These are phyloP conservation scores for Podospora fimiseda DNA, from an alignment of 495 filamentous ascomycete species.

Conservation along the genomic window DNA sequence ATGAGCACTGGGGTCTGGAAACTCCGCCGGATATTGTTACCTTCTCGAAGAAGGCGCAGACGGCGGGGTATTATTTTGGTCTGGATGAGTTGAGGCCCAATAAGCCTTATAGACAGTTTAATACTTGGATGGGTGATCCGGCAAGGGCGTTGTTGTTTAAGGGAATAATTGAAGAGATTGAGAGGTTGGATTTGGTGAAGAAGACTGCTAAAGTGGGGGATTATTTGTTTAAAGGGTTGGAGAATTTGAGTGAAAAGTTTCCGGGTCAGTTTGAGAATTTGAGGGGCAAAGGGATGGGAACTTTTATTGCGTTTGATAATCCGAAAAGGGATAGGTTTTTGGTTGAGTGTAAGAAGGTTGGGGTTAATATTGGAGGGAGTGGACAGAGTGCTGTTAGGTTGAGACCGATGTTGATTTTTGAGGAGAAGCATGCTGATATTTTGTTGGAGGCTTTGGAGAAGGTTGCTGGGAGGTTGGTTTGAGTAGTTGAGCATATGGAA, in stretches of 20 bases:
- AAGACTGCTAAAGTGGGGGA: slow-evolving; percentile 77
- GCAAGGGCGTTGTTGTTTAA: slow-evolving; percentile 84
- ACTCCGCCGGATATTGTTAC: slow-evolving; percentile 96
- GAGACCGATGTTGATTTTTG: slow-evolving; percentile 93
- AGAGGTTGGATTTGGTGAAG: slow-evolving; percentile 69
- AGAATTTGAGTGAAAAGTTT: slow-evolving; percentile 63
- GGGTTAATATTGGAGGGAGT: slow-evolving; percentile 89
- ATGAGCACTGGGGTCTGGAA: slow-evolving; percentile 89
- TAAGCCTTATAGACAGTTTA: slow-evolving; percentile 99
- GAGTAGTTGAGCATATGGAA: neutral
- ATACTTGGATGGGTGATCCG: slow-evolving; percentile 99
- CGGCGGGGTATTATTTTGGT: slow-evolving; percentile 93
- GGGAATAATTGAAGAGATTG: slow-evolving; percentile 85
- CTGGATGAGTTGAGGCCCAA: slow-evolving; percentile 86
- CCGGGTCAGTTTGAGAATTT: slow-evolving; percentile 83
- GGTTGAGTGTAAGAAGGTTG: slow-evolving; percentile 69
- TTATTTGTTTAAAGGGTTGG: slow-evolving; percentile 71
- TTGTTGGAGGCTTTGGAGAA: slow-evolving; percentile 59
- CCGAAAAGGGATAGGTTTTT: slow-evolving; percentile 81
- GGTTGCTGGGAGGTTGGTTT: slow-evolving; percentile 48
- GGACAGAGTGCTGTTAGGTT: slow-evolving; percentile 75
- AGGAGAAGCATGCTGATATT: slow-evolving; percentile 76
- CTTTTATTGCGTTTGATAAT: slow-evolving; percentile 94
- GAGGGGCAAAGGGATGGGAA: slow-evolving; percentile 89
- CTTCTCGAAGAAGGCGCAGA: slow-evolving; percentile 98